Evolutionary conservation across 257 asterid genomes (phyloP).

Genomic region (Cinchona pubescens): DNA sequence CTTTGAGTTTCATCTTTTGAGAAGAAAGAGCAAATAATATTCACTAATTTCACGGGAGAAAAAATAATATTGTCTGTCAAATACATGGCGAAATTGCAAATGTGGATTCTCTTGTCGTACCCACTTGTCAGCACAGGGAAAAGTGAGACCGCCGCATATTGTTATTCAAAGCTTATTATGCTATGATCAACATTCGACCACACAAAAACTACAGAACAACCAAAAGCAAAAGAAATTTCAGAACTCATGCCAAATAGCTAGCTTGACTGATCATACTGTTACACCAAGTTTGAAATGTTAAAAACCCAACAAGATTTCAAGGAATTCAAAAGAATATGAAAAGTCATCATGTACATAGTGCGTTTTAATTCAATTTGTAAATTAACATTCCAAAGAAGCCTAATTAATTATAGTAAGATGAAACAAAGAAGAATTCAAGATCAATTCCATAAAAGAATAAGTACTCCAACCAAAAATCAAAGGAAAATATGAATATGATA

Average conservation of each 20-base stretch:
- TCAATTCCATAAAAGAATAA: not conserved
- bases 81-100: no score
- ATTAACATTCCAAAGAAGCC: not conserved
- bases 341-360: not conserved
- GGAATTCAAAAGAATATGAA: not conserved
- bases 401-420: not conserved
- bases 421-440: not conserved
- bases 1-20: no score
- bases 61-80: no score
- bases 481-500: not conserved
- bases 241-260: not conserved
- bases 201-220: not conserved
- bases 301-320: not conserved
- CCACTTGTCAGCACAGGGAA: not conserved
- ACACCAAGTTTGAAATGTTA: not conserved
- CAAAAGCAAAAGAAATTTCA: not conserved
- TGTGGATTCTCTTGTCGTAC: not conserved
- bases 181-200: not conserved
- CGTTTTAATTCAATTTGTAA: not conserved
- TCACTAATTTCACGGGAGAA: not conserved
- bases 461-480: no score
- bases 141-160: not conserved
- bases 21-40: no score
- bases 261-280: not conserved
- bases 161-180: not conserved